Percentiles rank a stretch among this genome's conserved stretches.
Conservation (phyloP, 1,284 basidiomycete species). For the Ceratobasidium sp. region DNA sequence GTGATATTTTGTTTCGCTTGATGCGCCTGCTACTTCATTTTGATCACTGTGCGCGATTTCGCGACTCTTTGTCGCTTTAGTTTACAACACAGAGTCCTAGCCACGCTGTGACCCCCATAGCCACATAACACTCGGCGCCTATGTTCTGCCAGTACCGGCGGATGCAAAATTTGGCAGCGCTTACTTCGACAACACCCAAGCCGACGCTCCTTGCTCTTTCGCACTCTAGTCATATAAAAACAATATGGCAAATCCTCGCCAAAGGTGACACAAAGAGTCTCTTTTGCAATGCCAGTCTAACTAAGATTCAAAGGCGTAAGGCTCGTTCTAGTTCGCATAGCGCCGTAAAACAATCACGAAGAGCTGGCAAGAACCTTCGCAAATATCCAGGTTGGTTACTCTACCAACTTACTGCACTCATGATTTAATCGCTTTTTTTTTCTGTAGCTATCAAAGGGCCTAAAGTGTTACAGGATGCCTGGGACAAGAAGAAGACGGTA, state of each 20-base stretch:
- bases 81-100: neutral
- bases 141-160: neutral
- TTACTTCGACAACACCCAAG: neutral
- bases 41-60: too few relatives aligned
- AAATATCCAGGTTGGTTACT: conserved; percentile 76
- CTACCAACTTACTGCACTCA: neutral
- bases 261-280: conserved; percentile 58
- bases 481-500: conserved; percentile 92
- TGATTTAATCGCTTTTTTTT: conserved; percentile 1
- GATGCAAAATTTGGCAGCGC: conserved; percentile 40
- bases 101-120: neutral
- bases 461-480: conserved; percentile 83
- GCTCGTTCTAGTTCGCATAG: conserved; percentile 76
- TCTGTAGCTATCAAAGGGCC: conserved; percentile 82
- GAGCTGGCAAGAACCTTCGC: conserved; percentile 79
- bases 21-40: too few relatives aligned
- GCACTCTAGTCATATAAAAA: neutral
- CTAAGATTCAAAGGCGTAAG: conserved; percentile 66
- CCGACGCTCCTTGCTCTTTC: neutral
- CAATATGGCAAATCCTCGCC: conserved; percentile 91
- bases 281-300: neutral
- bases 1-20: too few relatives aligned
- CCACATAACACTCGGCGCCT: neutral
- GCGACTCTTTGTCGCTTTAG: too few relatives aligned
- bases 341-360: conserved; percentile 75